Evolutionary conservation across 352 stramenopile genomes (phyloP).

Genomic region (Achlya hypogyna): DNA sequence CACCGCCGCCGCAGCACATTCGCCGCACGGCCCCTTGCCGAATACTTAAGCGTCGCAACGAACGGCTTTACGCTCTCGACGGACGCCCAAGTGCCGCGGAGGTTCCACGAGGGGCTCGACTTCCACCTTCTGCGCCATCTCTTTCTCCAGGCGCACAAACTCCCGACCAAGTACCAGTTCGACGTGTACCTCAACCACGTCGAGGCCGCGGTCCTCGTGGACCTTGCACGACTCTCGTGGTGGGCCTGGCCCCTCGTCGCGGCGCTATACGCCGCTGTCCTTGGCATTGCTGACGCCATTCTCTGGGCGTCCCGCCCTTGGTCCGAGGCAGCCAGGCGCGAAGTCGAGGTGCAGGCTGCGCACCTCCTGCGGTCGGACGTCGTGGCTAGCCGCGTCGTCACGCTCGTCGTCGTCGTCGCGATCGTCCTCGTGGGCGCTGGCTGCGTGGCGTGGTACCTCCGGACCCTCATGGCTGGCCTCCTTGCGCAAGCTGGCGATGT

Average conservation of each 20-base stretch:
- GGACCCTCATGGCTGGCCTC: not conserved
- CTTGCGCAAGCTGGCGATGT: not conserved
- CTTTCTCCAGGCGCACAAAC: not conserved
- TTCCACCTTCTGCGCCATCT: not conserved
- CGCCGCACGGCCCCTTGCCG: not conserved
- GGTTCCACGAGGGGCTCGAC: not conserved
- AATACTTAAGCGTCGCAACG: not conserved
- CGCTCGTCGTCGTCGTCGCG: not conserved
- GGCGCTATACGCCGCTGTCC: not conserved
- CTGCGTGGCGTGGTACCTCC: not conserved
- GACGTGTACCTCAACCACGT: slow-evolving; percentile 7
- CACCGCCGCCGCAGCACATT: not conserved
- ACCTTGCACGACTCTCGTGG: not conserved
- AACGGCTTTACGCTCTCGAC: not conserved
- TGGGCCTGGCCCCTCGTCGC: not conserved
- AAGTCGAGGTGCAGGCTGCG: not conserved
- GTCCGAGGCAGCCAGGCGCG: not conserved
- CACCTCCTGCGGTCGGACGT: not conserved
- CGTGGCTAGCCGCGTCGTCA: not conserved
- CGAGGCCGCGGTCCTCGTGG: not conserved
- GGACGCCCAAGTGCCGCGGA: not conserved
- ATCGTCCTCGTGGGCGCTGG: not conserved
- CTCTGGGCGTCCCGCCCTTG: not conserved
- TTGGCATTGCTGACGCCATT: not conserved
- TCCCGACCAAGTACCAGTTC: not conserved